Conservation (phyloP, 2,329 filamentous ascomycete genomes). For the Colletotrichum acutatum region DNA sequence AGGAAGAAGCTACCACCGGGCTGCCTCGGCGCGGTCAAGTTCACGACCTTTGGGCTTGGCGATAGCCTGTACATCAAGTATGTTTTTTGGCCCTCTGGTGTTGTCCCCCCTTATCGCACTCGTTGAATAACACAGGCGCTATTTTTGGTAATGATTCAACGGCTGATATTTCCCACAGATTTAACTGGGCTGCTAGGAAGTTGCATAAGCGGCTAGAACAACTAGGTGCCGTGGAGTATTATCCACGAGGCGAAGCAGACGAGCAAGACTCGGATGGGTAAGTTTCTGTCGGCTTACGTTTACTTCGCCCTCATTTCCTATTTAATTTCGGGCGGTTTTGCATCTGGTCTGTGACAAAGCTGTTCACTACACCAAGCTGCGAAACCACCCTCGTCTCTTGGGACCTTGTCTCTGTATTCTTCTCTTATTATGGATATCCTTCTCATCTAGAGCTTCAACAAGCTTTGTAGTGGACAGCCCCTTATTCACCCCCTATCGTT, state of each 20-base stretch:
- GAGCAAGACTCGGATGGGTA: slow-evolving; percentile 94
- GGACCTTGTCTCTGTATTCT: neutral
- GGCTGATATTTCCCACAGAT: slow-evolving; percentile 59
- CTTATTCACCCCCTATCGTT: neutral
- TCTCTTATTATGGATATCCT: neutral
- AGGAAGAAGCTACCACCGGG: slow-evolving; percentile 79
- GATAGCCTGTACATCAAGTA: slow-evolving; percentile 95
- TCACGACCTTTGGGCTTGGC: slow-evolving; percentile 90
- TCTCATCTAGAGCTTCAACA: neutral
- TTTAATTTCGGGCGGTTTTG: neutral
- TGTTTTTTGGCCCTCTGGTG: slow-evolving; percentile 39
- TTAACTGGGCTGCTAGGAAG: slow-evolving; percentile 93
- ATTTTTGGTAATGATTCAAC: neutral
- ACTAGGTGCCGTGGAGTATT: slow-evolving; percentile 82
- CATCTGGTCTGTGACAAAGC: neutral
- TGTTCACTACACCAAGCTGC: neutral
- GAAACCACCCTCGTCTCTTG: neutral
- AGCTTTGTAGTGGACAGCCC: neutral
- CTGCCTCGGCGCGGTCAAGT: slow-evolving; percentile 75
- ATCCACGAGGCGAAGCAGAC: slow-evolving; percentile 86
- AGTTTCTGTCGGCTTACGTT: slow-evolving; percentile 41
- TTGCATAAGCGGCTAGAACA: slow-evolving; percentile 85
- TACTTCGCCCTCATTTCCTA: neutral
- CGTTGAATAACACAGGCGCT: too few relatives aligned
- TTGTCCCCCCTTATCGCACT: neutral